Evolutionary conservation across 495 filamentous ascomycete species (phyloP).

Genomic region (Rostrohypoxylon terebratum): DNA sequence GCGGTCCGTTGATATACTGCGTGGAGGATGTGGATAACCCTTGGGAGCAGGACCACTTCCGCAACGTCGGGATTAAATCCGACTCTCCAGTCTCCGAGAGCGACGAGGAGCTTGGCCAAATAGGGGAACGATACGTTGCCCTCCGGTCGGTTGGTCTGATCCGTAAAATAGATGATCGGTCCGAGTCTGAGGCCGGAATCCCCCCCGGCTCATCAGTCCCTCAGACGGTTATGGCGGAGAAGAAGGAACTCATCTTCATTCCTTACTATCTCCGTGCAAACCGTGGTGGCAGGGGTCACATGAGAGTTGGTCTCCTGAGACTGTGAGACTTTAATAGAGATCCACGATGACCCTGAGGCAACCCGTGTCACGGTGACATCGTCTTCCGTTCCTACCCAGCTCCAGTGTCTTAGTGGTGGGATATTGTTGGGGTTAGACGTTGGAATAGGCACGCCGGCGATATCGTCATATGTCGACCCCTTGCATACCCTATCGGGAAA

Average conservation of each 20-base stretch:
- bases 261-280: slow-evolving; percentile 66
- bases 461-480: slow-evolving; percentile 33
- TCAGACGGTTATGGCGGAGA: slow-evolving; percentile 30
- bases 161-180: slow-evolving; percentile 44
- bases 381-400: slow-evolving; percentile 30
- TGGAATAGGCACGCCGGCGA: slow-evolving; percentile 31
- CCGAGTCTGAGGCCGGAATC: slow-evolving; percentile 36
- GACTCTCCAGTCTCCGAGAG: slow-evolving; percentile 52
- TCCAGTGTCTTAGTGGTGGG: slow-evolving; percentile 20
- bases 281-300: slow-evolving; percentile 63
- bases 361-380: slow-evolving; percentile 31
- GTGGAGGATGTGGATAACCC: slow-evolving; percentile 68
- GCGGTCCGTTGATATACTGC: slow-evolving; percentile 69
- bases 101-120: slow-evolving; percentile 47
- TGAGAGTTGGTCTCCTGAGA: slow-evolving; percentile 59
- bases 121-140: slow-evolving; percentile 50
- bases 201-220: slow-evolving; percentile 47
- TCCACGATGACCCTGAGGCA: slow-evolving; percentile 17
- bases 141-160: slow-evolving; percentile 48
- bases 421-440: slow-evolving; percentile 27
- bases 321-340: slow-evolving; percentile 19
- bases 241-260: slow-evolving; percentile 57
- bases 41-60: slow-evolving; percentile 70
- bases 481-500: slow-evolving; percentile 40
- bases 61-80: slow-evolving; percentile 57